These are phyloP conservation scores for Elsinoe perseae DNA, from an alignment of 2,329 filamentous ascomycete species.

Conservation along the genomic window DNA sequence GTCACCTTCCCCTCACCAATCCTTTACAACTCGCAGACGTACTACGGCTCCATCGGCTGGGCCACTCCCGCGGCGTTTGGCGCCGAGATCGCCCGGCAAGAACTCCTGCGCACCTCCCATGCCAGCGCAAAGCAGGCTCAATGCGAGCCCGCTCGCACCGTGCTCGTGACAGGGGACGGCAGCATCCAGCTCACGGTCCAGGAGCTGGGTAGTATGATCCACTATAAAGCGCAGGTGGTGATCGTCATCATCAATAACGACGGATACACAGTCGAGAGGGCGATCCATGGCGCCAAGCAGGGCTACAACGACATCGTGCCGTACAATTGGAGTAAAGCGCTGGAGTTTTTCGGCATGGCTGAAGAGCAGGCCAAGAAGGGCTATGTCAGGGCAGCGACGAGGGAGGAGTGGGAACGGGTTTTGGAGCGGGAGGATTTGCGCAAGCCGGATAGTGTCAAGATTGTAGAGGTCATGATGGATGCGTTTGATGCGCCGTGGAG, in stretches of 20 bases:
- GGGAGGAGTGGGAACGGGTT: conserved; percentile 32
- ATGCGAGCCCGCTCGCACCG: conserved; percentile 36
- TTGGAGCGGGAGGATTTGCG: conserved; percentile 27
- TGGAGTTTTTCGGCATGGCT: conserved; percentile 35
- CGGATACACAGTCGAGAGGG: conserved; percentile 53
- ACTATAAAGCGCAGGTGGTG: conserved; percentile 42
- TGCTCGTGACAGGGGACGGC: conserved; percentile 57
- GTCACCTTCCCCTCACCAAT: conserved; percentile 40
- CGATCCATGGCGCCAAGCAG: conserved; percentile 48
- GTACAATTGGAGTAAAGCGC: conserved; percentile 34
- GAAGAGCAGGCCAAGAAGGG: conserved; percentile 22
- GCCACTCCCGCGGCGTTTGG: conserved; percentile 37
- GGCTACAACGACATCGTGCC: conserved; percentile 47
- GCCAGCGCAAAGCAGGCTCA: conserved; percentile 47
- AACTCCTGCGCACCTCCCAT: conserved; percentile 32
- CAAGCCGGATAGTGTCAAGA: conserved; percentile 30
- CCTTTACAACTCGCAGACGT: conserved; percentile 36
- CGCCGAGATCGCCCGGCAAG: conserved; percentile 42
- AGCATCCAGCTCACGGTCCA: conserved; percentile 55
- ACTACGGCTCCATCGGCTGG: conserved; percentile 40
- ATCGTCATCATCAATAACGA: conserved; percentile 52
- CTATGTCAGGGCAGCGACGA: conserved; percentile 34
- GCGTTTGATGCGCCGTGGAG: conserved; percentile 35
- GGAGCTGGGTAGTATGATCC: conserved; percentile 58
- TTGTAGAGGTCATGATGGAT: conserved; percentile 38